Evolutionary conservation across 116 monocot genomes (phyloP).

Genomic region (Phalaenopsis hybrid): DNA sequence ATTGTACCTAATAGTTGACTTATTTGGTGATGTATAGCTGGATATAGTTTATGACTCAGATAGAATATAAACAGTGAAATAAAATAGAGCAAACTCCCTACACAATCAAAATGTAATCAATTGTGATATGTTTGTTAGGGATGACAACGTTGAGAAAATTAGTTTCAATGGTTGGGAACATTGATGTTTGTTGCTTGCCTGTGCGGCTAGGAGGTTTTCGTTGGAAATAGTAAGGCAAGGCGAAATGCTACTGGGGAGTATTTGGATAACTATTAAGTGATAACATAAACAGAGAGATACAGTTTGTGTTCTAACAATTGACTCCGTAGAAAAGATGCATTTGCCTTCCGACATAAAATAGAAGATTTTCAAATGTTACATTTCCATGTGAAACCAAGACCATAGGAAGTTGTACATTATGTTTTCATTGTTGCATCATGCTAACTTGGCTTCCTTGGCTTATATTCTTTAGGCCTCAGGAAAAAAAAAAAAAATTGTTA

Average conservation of each 20-base stretch:
- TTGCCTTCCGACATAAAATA: not conserved
- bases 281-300: not conserved
- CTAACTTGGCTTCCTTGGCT: not conserved
- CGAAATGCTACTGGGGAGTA: too few species aligned
- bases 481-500: constrained; percentile 58
- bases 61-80: too few species aligned
- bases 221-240: too few species aligned
- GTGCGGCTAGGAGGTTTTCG: too few species aligned
- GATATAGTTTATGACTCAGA: too few species aligned
- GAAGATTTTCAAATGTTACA: not conserved
- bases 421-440: not conserved
- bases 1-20: not conserved
- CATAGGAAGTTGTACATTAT: not conserved
- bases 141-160: too few species aligned
- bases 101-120: too few species aligned
- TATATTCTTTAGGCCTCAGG: constrained; percentile 30
- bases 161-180: too few species aligned
- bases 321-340: not conserved
- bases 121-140: too few species aligned
- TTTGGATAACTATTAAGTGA: not conserved
- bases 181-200: too few species aligned
- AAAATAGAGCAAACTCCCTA: too few species aligned
- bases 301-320: not conserved
- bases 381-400: not conserved
- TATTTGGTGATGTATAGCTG: not conserved